Conservation (phyloP, 805 yeast species). For the Ogataea glucozyma region DNA sequence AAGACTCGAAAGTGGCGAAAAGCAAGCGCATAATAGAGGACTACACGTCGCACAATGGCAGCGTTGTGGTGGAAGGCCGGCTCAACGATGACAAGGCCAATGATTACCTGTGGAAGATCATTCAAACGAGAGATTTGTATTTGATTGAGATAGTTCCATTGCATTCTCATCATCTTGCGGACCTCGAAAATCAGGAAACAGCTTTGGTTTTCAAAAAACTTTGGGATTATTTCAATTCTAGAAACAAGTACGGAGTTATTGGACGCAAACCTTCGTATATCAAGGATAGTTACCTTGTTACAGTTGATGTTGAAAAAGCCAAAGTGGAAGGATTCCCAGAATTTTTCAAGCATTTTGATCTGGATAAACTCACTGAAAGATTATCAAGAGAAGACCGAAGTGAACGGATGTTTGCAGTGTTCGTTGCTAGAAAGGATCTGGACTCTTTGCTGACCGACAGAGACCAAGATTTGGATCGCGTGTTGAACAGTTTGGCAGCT, state of each 20-base stretch:
- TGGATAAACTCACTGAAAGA: conserved; percentile 17
- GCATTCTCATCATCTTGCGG: conserved; percentile 22
- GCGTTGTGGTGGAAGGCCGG: conserved; percentile 60
- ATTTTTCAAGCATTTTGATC: conserved; percentile 24
- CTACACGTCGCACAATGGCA: conserved; percentile 13
- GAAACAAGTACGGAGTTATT: conserved; percentile 61
- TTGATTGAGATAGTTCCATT: conserved; percentile 44
- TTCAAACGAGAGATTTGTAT: conserved; percentile 52
- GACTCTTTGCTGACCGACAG: conserved; percentile 11
- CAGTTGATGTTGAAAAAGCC: conserved; percentile 19
- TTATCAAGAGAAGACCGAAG: conserved; percentile 12
- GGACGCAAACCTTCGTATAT: conserved; percentile 49
- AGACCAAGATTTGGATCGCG: conserved; percentile 16
- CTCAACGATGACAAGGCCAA: conserved; percentile 56
- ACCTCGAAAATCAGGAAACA: conserved; percentile 28
- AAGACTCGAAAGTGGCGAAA: conserved; percentile 14
- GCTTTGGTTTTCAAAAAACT: conserved; percentile 33
- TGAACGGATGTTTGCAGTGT: conserved; percentile 28
- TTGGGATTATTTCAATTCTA: conserved; percentile 47
- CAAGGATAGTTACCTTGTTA: conserved; percentile 64
- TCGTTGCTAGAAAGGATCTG: conserved; percentile 31
- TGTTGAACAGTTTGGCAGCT: conserved; percentile 19
- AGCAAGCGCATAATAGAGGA: conserved; percentile 22
- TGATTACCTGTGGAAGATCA: conserved; percentile 51
- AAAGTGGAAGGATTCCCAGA: conserved; percentile 17